Conservation (phyloP, 768 basidiomycete genomes). For the Collybia sordida region DNA sequence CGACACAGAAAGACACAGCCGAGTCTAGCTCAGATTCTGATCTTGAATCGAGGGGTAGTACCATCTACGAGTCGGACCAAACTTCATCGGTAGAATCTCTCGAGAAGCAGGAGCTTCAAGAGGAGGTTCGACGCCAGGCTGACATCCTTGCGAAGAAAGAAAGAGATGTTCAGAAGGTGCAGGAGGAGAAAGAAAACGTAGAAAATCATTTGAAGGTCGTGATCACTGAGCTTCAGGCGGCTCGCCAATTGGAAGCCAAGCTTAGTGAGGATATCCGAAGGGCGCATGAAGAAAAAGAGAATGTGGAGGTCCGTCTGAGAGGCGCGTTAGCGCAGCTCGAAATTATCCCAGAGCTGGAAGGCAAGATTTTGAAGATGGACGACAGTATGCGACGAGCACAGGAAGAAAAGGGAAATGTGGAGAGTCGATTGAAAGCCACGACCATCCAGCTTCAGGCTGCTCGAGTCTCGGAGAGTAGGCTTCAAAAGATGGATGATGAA, state of each 20-base stretch:
- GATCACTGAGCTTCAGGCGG: conserved; percentile 3
- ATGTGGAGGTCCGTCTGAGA: too few relatives aligned
- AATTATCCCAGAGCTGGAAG: not conserved
- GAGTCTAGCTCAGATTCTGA: not conserved
- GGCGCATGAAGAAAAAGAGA: not conserved
- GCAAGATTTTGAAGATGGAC: not conserved
- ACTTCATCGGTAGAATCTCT: not conserved
- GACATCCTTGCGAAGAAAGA: not conserved
- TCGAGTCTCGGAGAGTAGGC: conserved; percentile 2
- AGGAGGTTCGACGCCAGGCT: not conserved
- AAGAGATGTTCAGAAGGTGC: not conserved
- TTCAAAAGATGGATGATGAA: conserved; percentile 1
- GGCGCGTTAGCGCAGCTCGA: not conserved
- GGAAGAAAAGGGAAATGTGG: conserved; percentile 8
- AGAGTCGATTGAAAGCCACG: conserved; percentile 2
- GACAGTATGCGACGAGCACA: not conserved
- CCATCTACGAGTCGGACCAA: not conserved
- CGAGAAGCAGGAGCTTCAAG: not conserved
- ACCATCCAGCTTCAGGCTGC: conserved; percentile 4
- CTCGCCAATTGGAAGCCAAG: conserved; percentile 6
- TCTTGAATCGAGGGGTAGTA: not conserved
- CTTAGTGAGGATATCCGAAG: conserved; percentile 8
- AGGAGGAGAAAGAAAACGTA: conserved; percentile 8
- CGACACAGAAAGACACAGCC: not conserved
- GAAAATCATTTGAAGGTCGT: conserved; percentile 5